phyloP scores from a whole-genome alignment of 441 rosid species.

The Syzygium malaccense region DNA sequence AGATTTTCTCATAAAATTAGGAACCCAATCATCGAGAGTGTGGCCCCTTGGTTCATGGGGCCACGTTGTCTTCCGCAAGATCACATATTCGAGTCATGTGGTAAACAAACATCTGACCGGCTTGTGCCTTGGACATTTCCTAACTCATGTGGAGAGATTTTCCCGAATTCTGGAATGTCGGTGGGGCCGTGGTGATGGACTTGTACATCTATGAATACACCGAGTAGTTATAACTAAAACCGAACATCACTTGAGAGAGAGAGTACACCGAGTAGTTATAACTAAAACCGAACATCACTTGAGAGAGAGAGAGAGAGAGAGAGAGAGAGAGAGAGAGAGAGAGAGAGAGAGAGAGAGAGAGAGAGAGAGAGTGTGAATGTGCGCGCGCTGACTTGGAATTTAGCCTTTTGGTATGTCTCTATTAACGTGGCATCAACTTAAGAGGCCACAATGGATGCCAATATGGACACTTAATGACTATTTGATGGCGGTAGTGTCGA shows the following conservation, averaged over 20 bases:
- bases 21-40: background rate
- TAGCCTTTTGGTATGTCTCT: too few relatives aligned
- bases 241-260: too few relatives aligned
- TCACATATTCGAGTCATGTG: background rate
- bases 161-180: rapidly evolving
- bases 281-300: too few relatives aligned
- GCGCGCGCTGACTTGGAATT: too few relatives aligned
- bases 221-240: background rate
- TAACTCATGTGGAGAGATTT: background rate
- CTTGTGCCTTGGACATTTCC: background rate
- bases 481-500: background rate
- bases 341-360: too few relatives aligned
- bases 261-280: too few relatives aligned
- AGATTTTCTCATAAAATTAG: background rate
- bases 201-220: background rate
- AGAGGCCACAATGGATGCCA: background rate
- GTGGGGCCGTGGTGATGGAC: background rate
- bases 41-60: background rate
- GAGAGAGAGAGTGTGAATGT: too few relatives aligned
- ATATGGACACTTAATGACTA: background rate
- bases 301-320: too few relatives aligned
- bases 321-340: too few relatives aligned
- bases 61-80: rapidly evolving
- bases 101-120: rapidly evolving
- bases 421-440: too few relatives aligned